phyloP scores from a whole-genome alignment of 768 basidiomycete genomes.

The Trametes elegans region DNA sequence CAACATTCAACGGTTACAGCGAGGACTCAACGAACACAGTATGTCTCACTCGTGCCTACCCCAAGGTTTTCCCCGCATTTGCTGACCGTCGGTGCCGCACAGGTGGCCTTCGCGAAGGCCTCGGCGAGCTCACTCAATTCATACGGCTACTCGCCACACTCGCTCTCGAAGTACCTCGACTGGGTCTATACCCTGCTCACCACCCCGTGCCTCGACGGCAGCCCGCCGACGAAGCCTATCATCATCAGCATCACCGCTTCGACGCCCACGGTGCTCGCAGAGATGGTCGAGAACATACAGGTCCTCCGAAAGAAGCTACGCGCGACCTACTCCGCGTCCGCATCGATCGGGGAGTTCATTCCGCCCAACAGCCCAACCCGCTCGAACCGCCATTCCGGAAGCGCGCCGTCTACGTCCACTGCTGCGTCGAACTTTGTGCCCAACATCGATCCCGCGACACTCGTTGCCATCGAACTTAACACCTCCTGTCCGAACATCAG shows the following conservation, averaged over 20 bases:
- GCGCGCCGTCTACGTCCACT: conserved; percentile 5
- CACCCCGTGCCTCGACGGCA: conserved; percentile 27
- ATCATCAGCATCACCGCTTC: conserved; percentile 80
- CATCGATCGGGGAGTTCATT: conserved; percentile 8
- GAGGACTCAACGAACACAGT: conserved; percentile 67
- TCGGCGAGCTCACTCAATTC: conserved; percentile 70
- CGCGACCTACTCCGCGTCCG: conserved; percentile 20
- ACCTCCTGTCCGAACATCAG: conserved; percentile 82
- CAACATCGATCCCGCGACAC: conserved; percentile 27
- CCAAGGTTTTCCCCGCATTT: background rate
- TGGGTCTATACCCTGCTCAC: conserved; percentile 59
- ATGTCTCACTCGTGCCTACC: conserved; percentile 17
- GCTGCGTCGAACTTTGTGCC: conserved; percentile 18
- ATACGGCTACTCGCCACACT: conserved; percentile 84
- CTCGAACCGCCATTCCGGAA: background rate
- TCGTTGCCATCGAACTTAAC: conserved; percentile 78
- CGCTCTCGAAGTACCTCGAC: conserved; percentile 60
- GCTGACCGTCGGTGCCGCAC: background rate
- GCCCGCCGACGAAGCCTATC: conserved; percentile 51
- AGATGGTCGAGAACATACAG: conserved; percentile 63
- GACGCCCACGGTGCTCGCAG: conserved; percentile 44
- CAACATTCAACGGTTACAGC: conserved; percentile 66
- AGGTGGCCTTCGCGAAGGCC: conserved; percentile 61
- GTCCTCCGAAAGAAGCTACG: conserved; percentile 42
- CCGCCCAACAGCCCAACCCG: conserved; percentile 5